Evolutionary conservation across 441 rosid species (phyloP), one percentile per base, ranked within the genome.

Genomic region (Geranium incanum): DNA sequence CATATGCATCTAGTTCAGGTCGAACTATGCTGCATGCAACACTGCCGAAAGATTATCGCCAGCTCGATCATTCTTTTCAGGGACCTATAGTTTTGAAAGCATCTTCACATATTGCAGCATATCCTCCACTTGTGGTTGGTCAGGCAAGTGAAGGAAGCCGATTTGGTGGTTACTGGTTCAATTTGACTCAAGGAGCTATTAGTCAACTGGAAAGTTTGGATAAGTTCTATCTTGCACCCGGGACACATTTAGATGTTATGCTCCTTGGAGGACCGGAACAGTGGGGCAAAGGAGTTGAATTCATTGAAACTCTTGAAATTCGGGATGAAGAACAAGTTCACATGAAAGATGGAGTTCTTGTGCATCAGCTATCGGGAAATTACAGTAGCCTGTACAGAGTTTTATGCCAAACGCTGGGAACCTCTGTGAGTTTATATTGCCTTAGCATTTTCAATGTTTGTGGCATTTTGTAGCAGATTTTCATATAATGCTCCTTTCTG

Each of bases 131-230:
- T 63, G 68, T 76, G 74, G 76, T 92, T 76, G 81, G 74, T 76
- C 97, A 88, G 83, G 83, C 78, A 2, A 84, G 88, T 72, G 91
- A 95, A 71, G 99, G 97, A 64, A 92, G 83, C 79, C 89, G 72
- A 63, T 90, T 84, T 88, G 99, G 99, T 71, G 99, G 99, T 48
- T 92, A 92, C 79, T 86, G 93, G 93, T 80, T 81, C 39, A 86
- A 88, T 84, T 72, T 81, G 65, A 78, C 74, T 74, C 77, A 74
- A 73, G 81, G 75, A 13, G 80, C 83, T 78, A 77, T 72, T 81
- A 70, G 70, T 75, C 82, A 82, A 39, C 71, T 81, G 65, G 88
- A 85, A 75, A 81, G 68, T 77, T 70, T 80, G 78, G 78, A 84
- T 80, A 84, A 78, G 79, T 65, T 94, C 73, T 82, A 83, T 84